These are phyloP conservation scores for Komagataella ulmi DNA, from an alignment of 805 yeast species.

Conservation along the genomic window DNA sequence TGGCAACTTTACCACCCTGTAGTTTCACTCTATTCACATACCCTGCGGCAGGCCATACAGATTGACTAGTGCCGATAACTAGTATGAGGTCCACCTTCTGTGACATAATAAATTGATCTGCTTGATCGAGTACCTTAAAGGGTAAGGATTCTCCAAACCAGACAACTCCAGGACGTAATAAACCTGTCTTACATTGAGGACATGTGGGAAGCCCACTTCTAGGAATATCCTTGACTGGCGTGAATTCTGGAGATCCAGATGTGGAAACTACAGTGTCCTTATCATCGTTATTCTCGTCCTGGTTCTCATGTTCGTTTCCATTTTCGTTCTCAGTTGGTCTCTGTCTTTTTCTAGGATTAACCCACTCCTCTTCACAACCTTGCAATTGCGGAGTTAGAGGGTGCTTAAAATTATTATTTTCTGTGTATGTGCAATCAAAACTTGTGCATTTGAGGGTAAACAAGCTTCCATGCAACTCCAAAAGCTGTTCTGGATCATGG, in stretches of 20 bases:
- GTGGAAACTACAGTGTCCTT: background rate
- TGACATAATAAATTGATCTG: constrained; percentile 55
- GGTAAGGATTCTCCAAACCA: constrained; percentile 94
- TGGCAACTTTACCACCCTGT: constrained; percentile 73
- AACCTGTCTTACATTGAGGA: constrained; percentile 54
- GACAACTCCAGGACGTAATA: constrained; percentile 79
- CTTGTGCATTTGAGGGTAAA: constrained; percentile 66
- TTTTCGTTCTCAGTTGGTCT: constrained; percentile 5
- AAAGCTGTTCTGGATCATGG: constrained; percentile 35
- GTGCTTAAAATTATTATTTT: constrained; percentile 32
- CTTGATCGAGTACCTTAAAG: constrained; percentile 41
- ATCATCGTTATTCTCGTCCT: constrained; percentile 1
- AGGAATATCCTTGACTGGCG: constrained; percentile 33
- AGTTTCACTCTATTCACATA: constrained; percentile 65
- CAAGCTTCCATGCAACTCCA: constrained; percentile 71
- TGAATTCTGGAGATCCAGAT: constrained; percentile 26
- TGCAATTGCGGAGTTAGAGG: constrained; percentile 47
- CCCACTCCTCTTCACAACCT: constrained; percentile 23
- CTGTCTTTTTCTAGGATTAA: constrained; percentile 7
- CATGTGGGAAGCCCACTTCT: constrained; percentile 55
- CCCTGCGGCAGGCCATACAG: constrained; percentile 88
- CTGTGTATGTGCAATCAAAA: constrained; percentile 55
- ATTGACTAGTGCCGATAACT: constrained; percentile 77
- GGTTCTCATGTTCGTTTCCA: constrained; percentile 1
- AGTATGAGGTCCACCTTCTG: constrained; percentile 55